Base-by-base conservation (phyloP, 768 basidiomycete genomes). In the Rhodotorula toruloides region DNA sequence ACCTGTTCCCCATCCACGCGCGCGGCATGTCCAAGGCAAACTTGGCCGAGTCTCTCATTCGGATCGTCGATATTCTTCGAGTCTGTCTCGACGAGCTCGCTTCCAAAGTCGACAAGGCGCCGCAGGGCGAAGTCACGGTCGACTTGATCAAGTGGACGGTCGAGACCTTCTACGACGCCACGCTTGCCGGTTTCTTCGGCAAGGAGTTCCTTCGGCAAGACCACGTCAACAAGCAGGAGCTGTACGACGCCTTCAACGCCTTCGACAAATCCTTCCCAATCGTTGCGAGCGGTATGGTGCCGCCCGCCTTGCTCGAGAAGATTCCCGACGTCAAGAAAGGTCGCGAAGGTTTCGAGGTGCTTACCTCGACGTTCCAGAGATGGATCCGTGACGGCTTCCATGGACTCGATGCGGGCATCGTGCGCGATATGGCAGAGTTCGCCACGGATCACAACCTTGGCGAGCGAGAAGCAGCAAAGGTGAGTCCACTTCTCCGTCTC, bases 211-310 rank as follows among this genome's bases (percentile, higher is more conserved):
- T 31, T 22, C 11, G n/a, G 67, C 17, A 49, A 34, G 21, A 61
- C 58, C 12, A 58, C 19, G 16, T 55, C 31, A 19, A 59, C 17
- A 17, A 31, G 6, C 46, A 50, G 5, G 56, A 54, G 25, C 34
- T 67, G 22, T 40, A 29, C 29, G 14, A 27, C 21, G 43, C 58
- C 16, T 73, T 73, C 52, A 39, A 42, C n/a, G 52, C 22, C 22
- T 73, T 71, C 50, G 72, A 73, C 48, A 32, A 14, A 13, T 52
- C 63, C 0, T 73, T 73, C 54, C 72, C 72, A 16, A 61, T 73
- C 42, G 52, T 68, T 22, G 69, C 72, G 5, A 58, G 58, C 43
- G 72, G 64, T 2, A 22, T 67, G 14, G 31, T 73, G 13, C 69
- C 72, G 2, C 2, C 46, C 11, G 44, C 14, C 7, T n/a, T 70